Evolutionary conservation across 306 rosid genomes (phyloP), one percentile per base, ranked within the genome.

Genomic region (Erythrophleum fordii): DNA sequence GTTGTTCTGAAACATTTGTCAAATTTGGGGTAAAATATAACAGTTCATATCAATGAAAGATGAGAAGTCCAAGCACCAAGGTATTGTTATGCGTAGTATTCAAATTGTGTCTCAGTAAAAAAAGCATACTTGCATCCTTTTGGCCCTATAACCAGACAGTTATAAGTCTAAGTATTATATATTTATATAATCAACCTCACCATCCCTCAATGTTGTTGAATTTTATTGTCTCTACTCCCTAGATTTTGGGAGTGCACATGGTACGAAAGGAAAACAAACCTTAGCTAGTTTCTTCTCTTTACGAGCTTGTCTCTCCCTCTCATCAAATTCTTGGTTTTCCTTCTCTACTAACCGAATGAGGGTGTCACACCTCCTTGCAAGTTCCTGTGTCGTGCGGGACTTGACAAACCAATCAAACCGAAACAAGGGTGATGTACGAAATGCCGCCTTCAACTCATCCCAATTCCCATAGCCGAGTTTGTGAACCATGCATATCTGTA

Each of bases 401-500:
- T 95, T 95, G 4, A 95, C 92, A 88, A 95, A 95, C 99, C 99
- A 95, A 88, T 95, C 99, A 87, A 95, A 95, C 62, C 99, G 99
- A 87, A 95, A 95, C 84, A 95, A 80, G 44, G 99, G 94, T 12
- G 99, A 95, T n/a, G 90, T 95, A 52, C 99, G 97, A 66, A 95
- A 95, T 22, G 95, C 98, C 34, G 98, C 99, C 88, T 95, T 95
- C 87, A 95, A 77, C 79, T 93, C 99, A 77, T 95, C 99, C 99
- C 99, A 95, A 86, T 95, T 95, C 60, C 99, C 99, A 78, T 95
- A 95, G 48, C 99, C 99, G 70, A 95, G 98, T 80, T 95, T 95
- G 93, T 95, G 98, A 86, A 93, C 85, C 99, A 90, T 95, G 88
- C 99, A 95, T 74, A 95, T 93, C 99, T 95, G 84, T 75, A 75